Percentiles rank a stretch among this genome's conserved stretches.
These are phyloP conservation scores for Plasmopara muralis DNA, from an alignment of 352 stramenopile genomes.

Conservation along the genomic window DNA sequence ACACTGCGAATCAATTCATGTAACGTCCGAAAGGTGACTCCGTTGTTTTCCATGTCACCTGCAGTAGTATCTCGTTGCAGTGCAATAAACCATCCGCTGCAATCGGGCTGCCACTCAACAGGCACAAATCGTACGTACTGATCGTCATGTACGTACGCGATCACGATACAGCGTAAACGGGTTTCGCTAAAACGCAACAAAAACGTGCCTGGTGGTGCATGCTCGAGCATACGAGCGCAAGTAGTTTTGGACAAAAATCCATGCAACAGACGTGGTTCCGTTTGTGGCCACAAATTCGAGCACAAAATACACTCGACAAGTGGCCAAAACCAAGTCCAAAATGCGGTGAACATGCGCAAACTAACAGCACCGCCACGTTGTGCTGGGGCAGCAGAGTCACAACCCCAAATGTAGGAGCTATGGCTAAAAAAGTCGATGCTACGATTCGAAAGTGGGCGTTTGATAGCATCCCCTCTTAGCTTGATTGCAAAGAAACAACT, in stretches of 20 bases:
- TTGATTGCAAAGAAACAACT: slow-evolving; percentile 78
- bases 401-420: slow-evolving; percentile 64
- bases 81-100: slow-evolving; percentile 48
- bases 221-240: slow-evolving; percentile 67
- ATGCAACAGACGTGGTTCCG: slow-evolving; percentile 69
- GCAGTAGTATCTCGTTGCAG: slow-evolving; percentile 35
- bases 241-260: slow-evolving; percentile 80
- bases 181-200: slow-evolving; percentile 79
- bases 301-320: slow-evolving; percentile 58
- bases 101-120: slow-evolving; percentile 42
- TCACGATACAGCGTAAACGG: slow-evolving; percentile 49
- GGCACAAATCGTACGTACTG: slow-evolving; percentile 70
- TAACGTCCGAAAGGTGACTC: too few species aligned
- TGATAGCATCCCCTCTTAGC: slow-evolving; percentile 55
- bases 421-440: slow-evolving; percentile 78
- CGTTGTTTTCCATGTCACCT: slow-evolving; percentile 9
- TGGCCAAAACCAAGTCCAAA: slow-evolving; percentile 71
- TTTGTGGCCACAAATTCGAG: slow-evolving; percentile 60
- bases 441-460: slow-evolving; percentile 54
- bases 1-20: slow-evolving; percentile 67
- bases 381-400: slow-evolving; percentile 22
- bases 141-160: slow-evolving; percentile 59
- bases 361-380: slow-evolving; percentile 40
- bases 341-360: slow-evolving; percentile 59
- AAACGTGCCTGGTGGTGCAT: slow-evolving; percentile 63